Evolutionary conservation across 352 stramenopile genomes (phyloP).

Genomic region (Phytophthora pseudosyringae): DNA sequence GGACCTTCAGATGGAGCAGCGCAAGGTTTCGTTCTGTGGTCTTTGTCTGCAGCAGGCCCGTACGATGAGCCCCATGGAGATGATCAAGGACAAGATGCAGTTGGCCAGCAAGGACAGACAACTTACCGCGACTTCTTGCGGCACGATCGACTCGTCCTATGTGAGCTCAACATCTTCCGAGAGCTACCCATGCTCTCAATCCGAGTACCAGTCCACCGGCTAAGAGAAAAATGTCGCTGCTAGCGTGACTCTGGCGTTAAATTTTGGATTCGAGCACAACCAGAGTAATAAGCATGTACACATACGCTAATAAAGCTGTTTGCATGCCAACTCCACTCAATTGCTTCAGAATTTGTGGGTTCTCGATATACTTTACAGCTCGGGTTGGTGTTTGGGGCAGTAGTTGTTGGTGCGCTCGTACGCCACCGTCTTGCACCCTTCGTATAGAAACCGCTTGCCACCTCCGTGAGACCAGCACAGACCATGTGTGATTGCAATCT

Average conservation of each 20-base stretch:
- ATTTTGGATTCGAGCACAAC: too few species aligned
- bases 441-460: constrained; percentile 36
- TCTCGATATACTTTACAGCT: too few species aligned
- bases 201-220: constrained; percentile 11
- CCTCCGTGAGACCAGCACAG: constrained; percentile 44
- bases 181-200: constrained; percentile 11
- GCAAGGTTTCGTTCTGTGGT: constrained; percentile 35
- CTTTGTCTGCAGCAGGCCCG: constrained; percentile 32
- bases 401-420: constrained; percentile 57
- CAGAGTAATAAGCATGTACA: background rate
- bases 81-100: constrained; percentile 15
- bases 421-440: constrained; percentile 40
- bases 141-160: constrained; percentile 16
- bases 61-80: constrained; percentile 26
- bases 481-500: constrained; percentile 47
- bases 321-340: too few species aligned
- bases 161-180: constrained; percentile 17
- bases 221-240: background rate
- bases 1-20: constrained; percentile 29
- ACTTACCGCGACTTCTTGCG: background rate
- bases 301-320: too few species aligned
- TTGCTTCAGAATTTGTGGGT: too few species aligned
- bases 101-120: constrained; percentile 2
- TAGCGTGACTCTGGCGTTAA: too few species aligned
- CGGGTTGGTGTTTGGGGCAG: constrained; percentile 39